Conservation (phyloP, 108 stramenopile genomes). For the Fragilaria radians region DNA sequence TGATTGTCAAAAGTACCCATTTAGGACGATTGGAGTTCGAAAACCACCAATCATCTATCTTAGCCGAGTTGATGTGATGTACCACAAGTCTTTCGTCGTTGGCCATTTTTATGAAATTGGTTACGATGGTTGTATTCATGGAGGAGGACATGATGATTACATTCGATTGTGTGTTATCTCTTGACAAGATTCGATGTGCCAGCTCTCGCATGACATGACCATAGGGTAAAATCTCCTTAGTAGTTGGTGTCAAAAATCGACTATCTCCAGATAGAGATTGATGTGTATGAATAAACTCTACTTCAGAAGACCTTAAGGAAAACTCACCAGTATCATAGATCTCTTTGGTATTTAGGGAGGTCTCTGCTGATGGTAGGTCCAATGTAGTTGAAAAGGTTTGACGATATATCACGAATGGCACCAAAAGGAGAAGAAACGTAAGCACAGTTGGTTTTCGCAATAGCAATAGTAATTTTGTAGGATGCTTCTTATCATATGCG, state of each 20-base stretch:
- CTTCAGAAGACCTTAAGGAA: too few species aligned
- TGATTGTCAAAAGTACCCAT: slow-evolving; percentile 24
- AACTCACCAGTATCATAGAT: too few species aligned
- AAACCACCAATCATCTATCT: slow-evolving; percentile 12
- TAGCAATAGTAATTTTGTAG: too few species aligned
- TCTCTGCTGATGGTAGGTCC: too few species aligned
- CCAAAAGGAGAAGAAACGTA: too few species aligned
- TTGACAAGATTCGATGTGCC: slow-evolving; percentile 22
- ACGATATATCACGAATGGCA: too few species aligned
- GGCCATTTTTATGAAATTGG: background rate
- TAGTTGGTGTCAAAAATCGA: background rate
- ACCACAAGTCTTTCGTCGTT: background rate
- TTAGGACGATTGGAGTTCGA: slow-evolving; percentile 8
- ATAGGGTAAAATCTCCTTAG: slow-evolving; percentile 3
- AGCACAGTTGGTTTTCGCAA: too few species aligned
- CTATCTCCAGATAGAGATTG: background rate
- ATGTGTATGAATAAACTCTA: background rate
- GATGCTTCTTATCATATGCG: too few species aligned
- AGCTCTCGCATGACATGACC: slow-evolving; percentile 37
- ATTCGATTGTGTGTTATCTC: slow-evolving; percentile 33
- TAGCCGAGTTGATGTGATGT: slow-evolving; percentile 11
- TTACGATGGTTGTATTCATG: slow-evolving; percentile 4
- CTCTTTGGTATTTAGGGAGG: too few species aligned
- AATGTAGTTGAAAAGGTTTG: too few species aligned
- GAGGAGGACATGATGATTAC: slow-evolving; percentile 28